Evolutionary conservation across 2,329 filamentous ascomycete genomes (phyloP), one percentile per base, ranked within the genome.

Genomic region (Zymoseptoria crescenta): DNA sequence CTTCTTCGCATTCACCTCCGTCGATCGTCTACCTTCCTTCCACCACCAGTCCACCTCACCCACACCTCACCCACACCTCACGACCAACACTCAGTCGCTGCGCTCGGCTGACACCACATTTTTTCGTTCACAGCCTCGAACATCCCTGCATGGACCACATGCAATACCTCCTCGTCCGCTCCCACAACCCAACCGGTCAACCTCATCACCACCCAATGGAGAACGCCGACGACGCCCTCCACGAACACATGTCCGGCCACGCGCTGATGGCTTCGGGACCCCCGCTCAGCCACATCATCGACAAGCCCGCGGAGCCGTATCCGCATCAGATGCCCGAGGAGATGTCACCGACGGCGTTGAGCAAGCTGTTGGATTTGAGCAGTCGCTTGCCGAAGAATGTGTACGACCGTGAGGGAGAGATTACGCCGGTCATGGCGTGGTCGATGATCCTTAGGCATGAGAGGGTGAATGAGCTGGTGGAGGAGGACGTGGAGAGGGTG

Each of bases 401-500:
- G 24, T 52, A 52, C 24, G 71, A 74, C 1, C 67, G 65, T 19
- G 89, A 94, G 62, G 91, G 91, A 56, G 90, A 95, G 75, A 89
- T 97, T 68, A 97, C 93, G 19, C 94, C 94, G 0, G 89, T 96
- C 65, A 96, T 96, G 90, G 92, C 92, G 0, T 93, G 94, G 85
- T 88, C 90, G 54, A 88, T 89, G 75, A 81, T 97, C 54, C 78
- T 91, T 62, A 81, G 80, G 52, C 87, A 94, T 73, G 83, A 87
- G 27, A 80, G 87, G 62, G 85, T 93, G 64, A 72, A 72, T 5
- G 84, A 88, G 65, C 75, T 96, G 41, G 60, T 54, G 19, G 57
- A 56, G 21, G 21, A 48, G 27, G 64, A 66, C 45, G 55, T 66
- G 27, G 63, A 66, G 55, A 56, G 59, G 16, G 55, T 66, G 54